phyloP scores from a whole-genome alignment of 257 asterid genomes.

The Nemophila menziesii region DNA sequence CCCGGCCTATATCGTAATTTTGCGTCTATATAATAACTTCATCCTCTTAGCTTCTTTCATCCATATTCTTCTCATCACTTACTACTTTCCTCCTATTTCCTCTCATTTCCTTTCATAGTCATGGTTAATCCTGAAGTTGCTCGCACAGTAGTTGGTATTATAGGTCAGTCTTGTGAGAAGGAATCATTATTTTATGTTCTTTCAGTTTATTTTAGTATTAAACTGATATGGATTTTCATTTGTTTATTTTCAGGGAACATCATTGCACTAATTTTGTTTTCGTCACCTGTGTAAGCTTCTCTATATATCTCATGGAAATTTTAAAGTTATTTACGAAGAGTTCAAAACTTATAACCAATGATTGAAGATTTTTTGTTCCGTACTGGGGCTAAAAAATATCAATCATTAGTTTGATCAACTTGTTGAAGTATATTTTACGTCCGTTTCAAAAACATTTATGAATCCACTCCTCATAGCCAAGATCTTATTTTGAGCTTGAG shows the following conservation, averaged over 20 bases:
- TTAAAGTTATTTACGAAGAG: too few species aligned
- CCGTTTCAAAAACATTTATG: too few species aligned
- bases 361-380: too few species aligned
- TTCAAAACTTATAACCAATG: too few species aligned
- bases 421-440: too few species aligned
- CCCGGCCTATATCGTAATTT: constrained; percentile 25
- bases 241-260: constrained; percentile 51
- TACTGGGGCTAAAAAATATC: too few species aligned
- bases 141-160: constrained; percentile 50
- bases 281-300: constrained; percentile 70
- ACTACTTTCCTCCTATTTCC: too few species aligned
- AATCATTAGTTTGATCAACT: too few species aligned
- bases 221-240: not conserved
- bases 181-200: too few species aligned
- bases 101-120: constrained; percentile 5
- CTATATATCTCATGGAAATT: not conserved
- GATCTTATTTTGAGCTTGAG: too few species aligned
- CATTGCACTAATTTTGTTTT: constrained; percentile 49
- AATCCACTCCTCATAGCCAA: too few species aligned
- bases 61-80: not conserved
- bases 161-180: constrained; percentile 43
- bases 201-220: too few species aligned
- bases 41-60: constrained; percentile 1
- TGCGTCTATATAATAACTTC: constrained; percentile 8
- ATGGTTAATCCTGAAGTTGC: constrained; percentile 38